Conservation (phyloP, 768 basidiomycete genomes). For the Tulasnella sp. region DNA sequence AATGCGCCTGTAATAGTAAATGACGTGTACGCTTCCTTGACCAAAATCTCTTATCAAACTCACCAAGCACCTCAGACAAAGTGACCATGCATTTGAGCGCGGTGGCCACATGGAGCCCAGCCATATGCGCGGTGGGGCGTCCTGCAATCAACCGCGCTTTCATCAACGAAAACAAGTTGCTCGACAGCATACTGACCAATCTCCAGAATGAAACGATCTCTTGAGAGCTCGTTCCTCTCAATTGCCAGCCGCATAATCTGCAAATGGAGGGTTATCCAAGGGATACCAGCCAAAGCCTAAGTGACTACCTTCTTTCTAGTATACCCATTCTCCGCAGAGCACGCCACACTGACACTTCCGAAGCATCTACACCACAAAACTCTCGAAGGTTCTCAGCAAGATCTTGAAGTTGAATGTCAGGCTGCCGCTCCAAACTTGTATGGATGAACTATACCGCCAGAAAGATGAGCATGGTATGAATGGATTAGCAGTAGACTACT, state of each 20-base stretch:
- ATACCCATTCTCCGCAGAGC: not conserved
- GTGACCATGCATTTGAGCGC: not conserved
- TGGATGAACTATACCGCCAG: slow-evolving; percentile 16
- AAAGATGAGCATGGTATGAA: too few species aligned
- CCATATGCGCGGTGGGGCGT: not conserved
- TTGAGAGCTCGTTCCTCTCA: not conserved
- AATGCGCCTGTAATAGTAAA: too few species aligned
- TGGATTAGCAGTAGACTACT: too few species aligned
- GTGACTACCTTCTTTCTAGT: not conserved
- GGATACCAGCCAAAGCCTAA: not conserved
- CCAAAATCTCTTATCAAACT: not conserved
- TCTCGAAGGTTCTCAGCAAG: not conserved
- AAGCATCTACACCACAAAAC: slow-evolving; percentile 2
- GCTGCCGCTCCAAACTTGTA: slow-evolving; percentile 4
- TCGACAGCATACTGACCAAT: slow-evolving; percentile 15
- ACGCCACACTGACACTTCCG: not conserved
- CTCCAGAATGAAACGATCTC: not conserved
- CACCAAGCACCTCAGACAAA: not conserved
- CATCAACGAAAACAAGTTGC: slow-evolving; percentile 28
- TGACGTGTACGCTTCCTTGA: too few species aligned
- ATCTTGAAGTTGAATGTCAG: not conserved
- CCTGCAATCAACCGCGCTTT: slow-evolving; percentile 11
- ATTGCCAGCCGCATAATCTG: slow-evolving; percentile 5
- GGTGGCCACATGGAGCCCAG: not conserved
- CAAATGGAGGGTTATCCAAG: not conserved